A percentile compares a stretch with the other conserved stretches of the same genome.
Evolutionary conservation across 2,329 filamentous ascomycete genomes (phyloP).

Genomic region (Thielaviopsis musarum): DNA sequence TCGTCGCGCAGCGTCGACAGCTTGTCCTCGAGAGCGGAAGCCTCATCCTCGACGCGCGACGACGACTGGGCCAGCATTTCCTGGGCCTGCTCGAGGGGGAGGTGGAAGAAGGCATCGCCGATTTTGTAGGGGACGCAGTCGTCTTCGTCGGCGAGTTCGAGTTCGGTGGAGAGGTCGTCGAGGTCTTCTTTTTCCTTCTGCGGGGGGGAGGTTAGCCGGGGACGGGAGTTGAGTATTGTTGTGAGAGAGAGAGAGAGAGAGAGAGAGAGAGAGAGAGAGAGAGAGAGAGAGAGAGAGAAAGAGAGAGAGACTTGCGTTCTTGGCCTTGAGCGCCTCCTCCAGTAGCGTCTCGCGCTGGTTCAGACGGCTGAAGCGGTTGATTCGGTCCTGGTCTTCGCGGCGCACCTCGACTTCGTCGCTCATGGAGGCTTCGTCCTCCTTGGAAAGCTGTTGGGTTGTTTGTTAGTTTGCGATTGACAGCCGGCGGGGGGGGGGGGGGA

Average conservation of each 20-base stretch:
- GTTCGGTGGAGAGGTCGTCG: slow-evolving; percentile 76
- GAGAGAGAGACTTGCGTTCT: slow-evolving; percentile 46
- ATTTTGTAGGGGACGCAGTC: slow-evolving; percentile 94
- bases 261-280: too few relatives aligned
- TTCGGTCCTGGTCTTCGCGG: slow-evolving; percentile 94
- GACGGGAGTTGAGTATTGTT: neutral
- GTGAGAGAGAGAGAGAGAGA: too few relatives aligned
- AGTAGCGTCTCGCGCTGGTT: slow-evolving; percentile 70
- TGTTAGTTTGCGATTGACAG: too few relatives aligned
- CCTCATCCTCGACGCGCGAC: slow-evolving; percentile 58
- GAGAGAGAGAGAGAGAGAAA: too few relatives aligned
- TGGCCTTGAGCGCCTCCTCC: slow-evolving; percentile 64
- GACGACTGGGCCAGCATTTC: slow-evolving; percentile 61
- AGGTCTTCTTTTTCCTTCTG: slow-evolving; percentile 98
- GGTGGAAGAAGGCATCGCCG: slow-evolving; percentile 83
- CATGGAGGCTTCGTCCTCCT: slow-evolving; percentile 70
- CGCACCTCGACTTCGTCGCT: slow-evolving; percentile 83
- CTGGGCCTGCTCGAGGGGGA: slow-evolving; percentile 72
- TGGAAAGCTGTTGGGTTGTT: slow-evolving; percentile 52
- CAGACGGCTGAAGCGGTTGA: slow-evolving; percentile 91
- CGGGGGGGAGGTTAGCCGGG: neutral
- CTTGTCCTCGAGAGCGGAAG: slow-evolving; percentile 59
- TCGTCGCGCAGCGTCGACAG: slow-evolving; percentile 62
- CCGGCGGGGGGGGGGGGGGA: too few relatives aligned
- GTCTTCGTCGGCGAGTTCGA: slow-evolving; percentile 91